Evolutionary conservation across 306 rosid species (phyloP), one percentile per base, ranked within the genome.

Genomic region (Oxytropis ochrocephala): DNA sequence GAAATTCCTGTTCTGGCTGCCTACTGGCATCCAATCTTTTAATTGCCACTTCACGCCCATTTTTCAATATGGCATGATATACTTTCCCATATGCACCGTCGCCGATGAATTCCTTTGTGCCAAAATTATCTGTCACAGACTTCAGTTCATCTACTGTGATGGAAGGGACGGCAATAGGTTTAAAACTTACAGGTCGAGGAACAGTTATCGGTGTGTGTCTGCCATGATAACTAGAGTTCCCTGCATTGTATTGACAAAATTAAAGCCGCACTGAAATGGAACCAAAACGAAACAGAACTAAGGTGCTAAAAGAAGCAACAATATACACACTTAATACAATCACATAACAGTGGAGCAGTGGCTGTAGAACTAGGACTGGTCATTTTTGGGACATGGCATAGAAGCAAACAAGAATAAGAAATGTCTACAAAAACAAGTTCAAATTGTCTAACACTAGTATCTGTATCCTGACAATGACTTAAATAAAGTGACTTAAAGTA

Each of bases 11-110:
- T 29, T 88, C 89, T 24, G 88, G 92, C 68, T 88, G 96, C 63
- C 54, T 86, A 73, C 81, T 86, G 46, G 92, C 69, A 74, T 91
- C 97, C 73, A 91, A 73, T 82, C 83, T 91, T 52, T 91, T 91
- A n/a, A 91, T 78, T 51, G 89, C 92, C 61, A 85, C 89, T 58
- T 66, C 81, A 8, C 78, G 86, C 48, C 85, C 97, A 58, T 77
- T 75, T 66, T 61, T 74, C 56, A 91, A 69, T 69, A 64, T 66
- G 8, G 83, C 92, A n/a, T 52, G 64, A 67, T 86, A 91, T 35
- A 88, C 95, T 81, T 79, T 86, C 54, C 97, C 96, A 58, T 86
- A 91, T 4, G 97, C 85, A 57, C 97, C 97, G 83, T 91, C 97
- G 1, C 96, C 92, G 32, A 91, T 76, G 76, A 86, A 83, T 61